phyloP scores from a whole-genome alignment of 2,329 filamentous ascomycete species.

The Ophiosphaerella narmari region DNA sequence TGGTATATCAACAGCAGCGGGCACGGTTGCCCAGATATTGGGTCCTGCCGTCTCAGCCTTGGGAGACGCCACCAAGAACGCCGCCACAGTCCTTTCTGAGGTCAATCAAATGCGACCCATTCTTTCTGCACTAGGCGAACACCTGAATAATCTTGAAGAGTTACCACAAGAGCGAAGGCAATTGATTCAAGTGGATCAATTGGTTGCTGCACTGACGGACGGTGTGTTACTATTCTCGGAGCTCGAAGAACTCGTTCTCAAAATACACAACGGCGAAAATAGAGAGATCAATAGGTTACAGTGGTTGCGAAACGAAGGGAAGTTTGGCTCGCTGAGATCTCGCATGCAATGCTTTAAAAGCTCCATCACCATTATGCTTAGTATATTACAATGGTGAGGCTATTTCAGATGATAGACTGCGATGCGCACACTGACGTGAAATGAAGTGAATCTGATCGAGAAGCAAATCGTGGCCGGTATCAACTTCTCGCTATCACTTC shows the following conservation, averaged over 20 bases:
- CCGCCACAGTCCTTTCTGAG: slow-evolving; percentile 3
- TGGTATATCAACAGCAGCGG: slow-evolving; percentile 12
- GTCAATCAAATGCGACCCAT: slow-evolving; percentile 8
- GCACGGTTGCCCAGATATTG: slow-evolving; percentile 11
- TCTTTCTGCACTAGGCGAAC: slow-evolving; percentile 1
- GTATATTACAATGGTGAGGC: slow-evolving; percentile 17
- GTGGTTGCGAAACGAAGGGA: slow-evolving; percentile 9
- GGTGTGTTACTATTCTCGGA: slow-evolving; percentile 14
- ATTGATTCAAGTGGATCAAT: slow-evolving; percentile 13
- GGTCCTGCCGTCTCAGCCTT: slow-evolving; percentile 7
- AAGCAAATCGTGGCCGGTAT: background rate
- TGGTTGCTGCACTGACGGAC: slow-evolving; percentile 10
- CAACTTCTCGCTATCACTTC: background rate
- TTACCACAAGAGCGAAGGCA: background rate
- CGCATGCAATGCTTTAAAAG: slow-evolving; percentile 8
- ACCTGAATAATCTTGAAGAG: background rate
- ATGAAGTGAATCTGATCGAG: slow-evolving; percentile 7
- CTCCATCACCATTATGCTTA: slow-evolving; percentile 10
- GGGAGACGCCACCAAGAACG: slow-evolving; percentile 6
- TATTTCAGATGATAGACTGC: background rate
- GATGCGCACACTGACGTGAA: background rate
- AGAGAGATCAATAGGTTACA: background rate
- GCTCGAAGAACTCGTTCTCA: slow-evolving; percentile 19
- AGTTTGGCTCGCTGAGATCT: background rate
- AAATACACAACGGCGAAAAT: background rate